These are phyloP conservation scores for Plasmodium malariae DNA, from an alignment of 169 alveolate species.

Conservation along the genomic window DNA sequence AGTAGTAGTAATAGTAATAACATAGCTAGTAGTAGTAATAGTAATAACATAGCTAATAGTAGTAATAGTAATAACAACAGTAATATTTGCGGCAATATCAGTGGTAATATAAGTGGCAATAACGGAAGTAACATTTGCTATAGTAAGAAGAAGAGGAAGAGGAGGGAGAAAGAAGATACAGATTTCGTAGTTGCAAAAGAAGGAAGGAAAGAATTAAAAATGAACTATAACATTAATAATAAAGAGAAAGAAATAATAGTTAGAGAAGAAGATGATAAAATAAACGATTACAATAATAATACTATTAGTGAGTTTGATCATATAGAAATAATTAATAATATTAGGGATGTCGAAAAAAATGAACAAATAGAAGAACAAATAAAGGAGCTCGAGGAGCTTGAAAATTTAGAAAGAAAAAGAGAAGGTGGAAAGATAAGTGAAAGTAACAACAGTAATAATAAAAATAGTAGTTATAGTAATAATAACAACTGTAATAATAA, in stretches of 20 bases:
- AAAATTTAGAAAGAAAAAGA: slow-evolving; percentile 11
- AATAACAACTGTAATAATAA: too few species aligned
- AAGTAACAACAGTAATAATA: too few species aligned
- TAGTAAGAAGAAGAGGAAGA: background rate
- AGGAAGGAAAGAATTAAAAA: background rate
- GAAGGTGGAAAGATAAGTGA: background rate
- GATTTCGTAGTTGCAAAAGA: background rate
- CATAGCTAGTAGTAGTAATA: too few species aligned
- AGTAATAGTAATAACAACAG: too few species aligned
- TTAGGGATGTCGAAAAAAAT: slow-evolving; percentile 1
- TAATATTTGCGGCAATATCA: background rate
- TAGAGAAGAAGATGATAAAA: slow-evolving; percentile 10
- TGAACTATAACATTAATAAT: background rate
- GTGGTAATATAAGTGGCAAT: background rate
- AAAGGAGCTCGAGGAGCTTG: slow-evolving; percentile 21
- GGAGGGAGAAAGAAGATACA: background rate
- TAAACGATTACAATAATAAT: background rate
- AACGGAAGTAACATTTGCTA: too few species aligned
- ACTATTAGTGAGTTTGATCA: slow-evolving; percentile 11
- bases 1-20: too few species aligned
- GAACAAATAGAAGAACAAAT: slow-evolving; percentile 34
- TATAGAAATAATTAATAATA: slow-evolving; percentile 15
- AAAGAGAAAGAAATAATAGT: slow-evolving; percentile 5
- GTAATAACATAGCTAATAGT: too few species aligned
- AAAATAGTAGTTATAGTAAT: too few species aligned